phyloP scores from a whole-genome alignment of 192 early-diverging fungal genomes.

The Entomortierella chlamydospora region DNA sequence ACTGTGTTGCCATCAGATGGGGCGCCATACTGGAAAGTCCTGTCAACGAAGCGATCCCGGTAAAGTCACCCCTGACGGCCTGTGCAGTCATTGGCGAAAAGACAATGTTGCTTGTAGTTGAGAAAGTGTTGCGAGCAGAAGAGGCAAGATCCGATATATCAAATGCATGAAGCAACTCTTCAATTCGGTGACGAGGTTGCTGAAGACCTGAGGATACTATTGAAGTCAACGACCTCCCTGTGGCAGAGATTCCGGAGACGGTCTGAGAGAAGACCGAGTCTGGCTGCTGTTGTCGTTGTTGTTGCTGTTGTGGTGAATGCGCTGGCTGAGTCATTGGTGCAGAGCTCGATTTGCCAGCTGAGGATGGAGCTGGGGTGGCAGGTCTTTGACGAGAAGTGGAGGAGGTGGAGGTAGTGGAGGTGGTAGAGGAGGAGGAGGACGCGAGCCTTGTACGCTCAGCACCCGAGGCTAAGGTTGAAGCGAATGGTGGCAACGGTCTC shows the following conservation, averaged over 20 bases:
- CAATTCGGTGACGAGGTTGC: constrained; percentile 40
- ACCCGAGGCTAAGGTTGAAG: constrained; percentile 31
- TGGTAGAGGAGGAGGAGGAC: constrained; percentile 8
- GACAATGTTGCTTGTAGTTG: constrained; percentile 57
- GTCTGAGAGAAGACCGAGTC: constrained; percentile 37
- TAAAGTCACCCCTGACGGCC: constrained; percentile 63
- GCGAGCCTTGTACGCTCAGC: constrained; percentile 26
- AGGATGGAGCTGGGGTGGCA: background rate
- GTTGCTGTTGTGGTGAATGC: constrained; percentile 7
- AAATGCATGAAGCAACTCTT: constrained; percentile 45
- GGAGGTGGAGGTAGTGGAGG: constrained; percentile 3
- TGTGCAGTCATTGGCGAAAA: constrained; percentile 66
- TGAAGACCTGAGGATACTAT: constrained; percentile 49
- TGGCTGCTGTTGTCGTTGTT: constrained; percentile 1
- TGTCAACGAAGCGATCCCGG: constrained; percentile 53
- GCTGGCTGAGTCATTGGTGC: background rate
- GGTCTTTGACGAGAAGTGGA: background rate
- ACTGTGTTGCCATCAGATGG: constrained; percentile 60
- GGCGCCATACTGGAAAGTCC: constrained; percentile 59
- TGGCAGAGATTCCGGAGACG: constrained; percentile 40
- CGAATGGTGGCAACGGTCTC: constrained; percentile 34
- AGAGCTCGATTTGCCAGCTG: background rate
- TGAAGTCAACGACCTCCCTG: constrained; percentile 31
- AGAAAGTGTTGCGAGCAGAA: constrained; percentile 36
- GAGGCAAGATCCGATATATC: constrained; percentile 46